phyloP scores from a whole-genome alignment of 2,329 filamentous ascomycete genomes.

The Aspergillus latus region DNA sequence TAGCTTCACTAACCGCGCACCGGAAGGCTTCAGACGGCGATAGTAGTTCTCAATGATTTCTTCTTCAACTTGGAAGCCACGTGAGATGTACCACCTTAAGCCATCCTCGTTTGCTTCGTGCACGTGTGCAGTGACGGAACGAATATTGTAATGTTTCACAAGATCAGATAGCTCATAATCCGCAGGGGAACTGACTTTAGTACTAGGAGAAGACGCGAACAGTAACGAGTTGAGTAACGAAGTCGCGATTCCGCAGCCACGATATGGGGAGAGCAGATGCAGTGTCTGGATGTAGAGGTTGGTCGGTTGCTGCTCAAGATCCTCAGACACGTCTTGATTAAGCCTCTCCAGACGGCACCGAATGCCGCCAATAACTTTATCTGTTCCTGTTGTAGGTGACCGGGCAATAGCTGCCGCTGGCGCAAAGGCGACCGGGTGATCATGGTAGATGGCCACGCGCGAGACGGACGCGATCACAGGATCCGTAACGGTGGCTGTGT shows the following conservation, averaged over 20 bases:
- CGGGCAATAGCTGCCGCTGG: slow-evolving; percentile 17
- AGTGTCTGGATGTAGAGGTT: slow-evolving; percentile 64
- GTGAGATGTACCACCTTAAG: slow-evolving; percentile 59
- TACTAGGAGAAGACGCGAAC: slow-evolving; percentile 21
- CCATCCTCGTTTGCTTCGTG: slow-evolving; percentile 63
- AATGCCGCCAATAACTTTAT: slow-evolving; percentile 51
- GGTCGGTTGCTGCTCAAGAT: slow-evolving; percentile 26
- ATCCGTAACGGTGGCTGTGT: slow-evolving; percentile 59
- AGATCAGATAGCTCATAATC: slow-evolving; percentile 33
- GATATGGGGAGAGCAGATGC: slow-evolving; percentile 59
- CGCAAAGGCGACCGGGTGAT: slow-evolving; percentile 39
- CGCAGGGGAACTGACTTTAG: slow-evolving; percentile 9
- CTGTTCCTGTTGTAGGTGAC: slow-evolving; percentile 28
- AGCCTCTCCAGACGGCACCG: slow-evolving; percentile 47
- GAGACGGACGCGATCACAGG: slow-evolving; percentile 54
- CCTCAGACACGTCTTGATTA: slow-evolving; percentile 17
- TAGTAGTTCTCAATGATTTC: slow-evolving; percentile 59
- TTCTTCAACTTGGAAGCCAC: slow-evolving; percentile 55
- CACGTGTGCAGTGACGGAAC: slow-evolving; percentile 60
- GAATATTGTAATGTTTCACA: slow-evolving; percentile 52
- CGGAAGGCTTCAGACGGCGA: slow-evolving; percentile 56
- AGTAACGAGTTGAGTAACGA: slow-evolving; percentile 52
- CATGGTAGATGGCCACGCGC: slow-evolving; percentile 60
- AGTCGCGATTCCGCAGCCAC: slow-evolving; percentile 57
- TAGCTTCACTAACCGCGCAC: slow-evolving; percentile 53